Conservation (phyloP, 2,329 filamentous ascomycete genomes). For the Botrytis aclada region DNA sequence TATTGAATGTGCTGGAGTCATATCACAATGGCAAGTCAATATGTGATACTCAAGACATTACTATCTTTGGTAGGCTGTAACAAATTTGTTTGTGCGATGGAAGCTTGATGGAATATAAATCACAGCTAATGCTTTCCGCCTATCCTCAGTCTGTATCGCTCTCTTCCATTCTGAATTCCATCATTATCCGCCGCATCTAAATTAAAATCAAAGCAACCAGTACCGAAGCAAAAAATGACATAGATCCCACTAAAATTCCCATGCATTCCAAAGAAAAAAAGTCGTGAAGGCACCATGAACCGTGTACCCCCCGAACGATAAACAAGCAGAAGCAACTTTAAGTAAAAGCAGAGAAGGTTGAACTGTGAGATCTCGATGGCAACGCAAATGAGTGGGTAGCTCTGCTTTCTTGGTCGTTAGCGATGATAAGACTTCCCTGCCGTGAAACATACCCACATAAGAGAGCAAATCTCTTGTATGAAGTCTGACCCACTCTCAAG, state of each 20-base stretch:
- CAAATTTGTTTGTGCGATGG: neutral
- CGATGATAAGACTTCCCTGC: neutral
- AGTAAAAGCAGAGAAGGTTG: neutral
- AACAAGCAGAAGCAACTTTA: neutral
- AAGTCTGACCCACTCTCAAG: neutral
- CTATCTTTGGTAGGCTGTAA: too few relatives aligned
- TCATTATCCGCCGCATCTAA: neutral
- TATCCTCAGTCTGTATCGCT: neutral
- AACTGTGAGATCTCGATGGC: neutral
- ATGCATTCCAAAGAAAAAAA: neutral
- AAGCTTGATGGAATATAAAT: neutral
- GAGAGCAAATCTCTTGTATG: rapidly evolving
- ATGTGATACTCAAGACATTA: neutral
- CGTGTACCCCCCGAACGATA: neutral
- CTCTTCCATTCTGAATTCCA: neutral
- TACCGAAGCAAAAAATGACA: neutral
- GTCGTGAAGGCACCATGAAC: neutral
- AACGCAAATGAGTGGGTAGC: neutral
- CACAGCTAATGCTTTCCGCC: too few relatives aligned
- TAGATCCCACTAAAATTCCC: neutral
- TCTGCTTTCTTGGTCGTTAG: neutral
- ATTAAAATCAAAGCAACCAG: neutral
- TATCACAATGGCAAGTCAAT: neutral
- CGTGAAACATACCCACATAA: neutral
- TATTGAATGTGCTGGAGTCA: neutral